Base-by-base conservation (phyloP, 371 early-diverging fungal species). In the Umbelopsis sp. region DNA sequence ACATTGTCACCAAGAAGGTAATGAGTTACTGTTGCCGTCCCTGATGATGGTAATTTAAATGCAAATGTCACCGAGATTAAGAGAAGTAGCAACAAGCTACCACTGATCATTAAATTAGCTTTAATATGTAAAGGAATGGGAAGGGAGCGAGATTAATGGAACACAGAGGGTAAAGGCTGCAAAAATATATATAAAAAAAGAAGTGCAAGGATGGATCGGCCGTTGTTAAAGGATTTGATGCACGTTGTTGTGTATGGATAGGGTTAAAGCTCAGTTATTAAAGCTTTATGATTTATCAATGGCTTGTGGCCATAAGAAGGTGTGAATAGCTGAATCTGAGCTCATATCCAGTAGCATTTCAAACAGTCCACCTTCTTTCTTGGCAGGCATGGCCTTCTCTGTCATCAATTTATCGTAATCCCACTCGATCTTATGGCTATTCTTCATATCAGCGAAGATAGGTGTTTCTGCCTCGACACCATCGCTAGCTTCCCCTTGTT, bases 1-100 rank as follows among this genome's bases (percentile, higher is more conserved):
- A 67, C 67, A 25, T 50, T 53, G 52, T 53, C 53, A 37, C 67
- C 67, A 32, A 67, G 67, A 16, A 53, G 38, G n/a, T 67, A 67
- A 41, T 67, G 67, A 4, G 67, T 67, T 24, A 67, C 53, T 3
- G 67, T 67, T 29, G 67, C 67, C 0, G 52, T 67, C 0, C 67
- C 67, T 14, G 50, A 37, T 25, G 50, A 53, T 16, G 67, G 67
- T 14, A 67, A 53, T 52, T 67, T 67, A 53, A 51, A 67, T 12
- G 67, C 67, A 57, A 35, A 16, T 18, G 35, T 35, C 0, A 18
- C 35, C 57, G 29, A 35, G 22, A 57, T 35, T 57, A 57, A 32
- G 18, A 57, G 18, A 14, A 57, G 57, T 14, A 57, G 57, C 14
- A 57, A 14, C 7, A 57, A 18, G 29, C 57, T 29, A 57, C 35